Base-by-base conservation (phyloP, 2,329 filamentous ascomycete genomes). In the Xylariaceae sp. region DNA sequence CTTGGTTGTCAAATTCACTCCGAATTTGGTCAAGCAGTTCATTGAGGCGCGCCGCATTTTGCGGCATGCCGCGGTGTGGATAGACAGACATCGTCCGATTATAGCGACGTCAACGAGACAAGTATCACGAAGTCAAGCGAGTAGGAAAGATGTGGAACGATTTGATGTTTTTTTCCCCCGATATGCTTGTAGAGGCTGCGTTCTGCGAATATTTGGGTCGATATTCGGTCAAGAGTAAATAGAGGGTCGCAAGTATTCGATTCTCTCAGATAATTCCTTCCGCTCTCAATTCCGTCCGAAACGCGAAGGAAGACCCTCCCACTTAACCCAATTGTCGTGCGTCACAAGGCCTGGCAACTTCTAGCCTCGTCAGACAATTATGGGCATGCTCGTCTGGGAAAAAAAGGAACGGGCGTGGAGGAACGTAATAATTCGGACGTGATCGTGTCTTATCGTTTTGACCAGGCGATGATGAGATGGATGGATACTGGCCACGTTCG, bases 21-120 rank as follows among this genome's bases (percentile, higher is more conserved):
- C 93, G 88, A 67, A 99, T 86, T 73, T 92, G 89, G 54, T 98
- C 93, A 70, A 99, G 83, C 62, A 98, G 86, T 81, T 99, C 93
- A 65, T 89, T 91, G 67, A 98, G 81, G 65, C 95, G 91, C 66
- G 79, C 83, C 48, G 74, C 75, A 65, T 78, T 81, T 60, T 63
- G 73, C 78, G 77, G 89, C 83, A 96, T 89, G 74, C 88, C 89
- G 72, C 91, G 91, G 80, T 96, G 92, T 74, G 89, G 90, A 76
- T 96, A 96, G 91, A 97, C 96, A 53, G 84, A 86, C 84, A 87
- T 86, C 48, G 42, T 65, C 48, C 54, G 41, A 47, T 29, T 48
- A 50, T 44, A 12, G 19, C 41, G 18, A 49, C 46, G 57, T 48
- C 44, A 48, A 55, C 59, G 54, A 43, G 20, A 57, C 21, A 42